A percentile compares a stretch with the other conserved stretches of the same genome.
Evolutionary conservation across 768 basidiomycete genomes (phyloP).

Genomic region (Tricholomella constricta): DNA sequence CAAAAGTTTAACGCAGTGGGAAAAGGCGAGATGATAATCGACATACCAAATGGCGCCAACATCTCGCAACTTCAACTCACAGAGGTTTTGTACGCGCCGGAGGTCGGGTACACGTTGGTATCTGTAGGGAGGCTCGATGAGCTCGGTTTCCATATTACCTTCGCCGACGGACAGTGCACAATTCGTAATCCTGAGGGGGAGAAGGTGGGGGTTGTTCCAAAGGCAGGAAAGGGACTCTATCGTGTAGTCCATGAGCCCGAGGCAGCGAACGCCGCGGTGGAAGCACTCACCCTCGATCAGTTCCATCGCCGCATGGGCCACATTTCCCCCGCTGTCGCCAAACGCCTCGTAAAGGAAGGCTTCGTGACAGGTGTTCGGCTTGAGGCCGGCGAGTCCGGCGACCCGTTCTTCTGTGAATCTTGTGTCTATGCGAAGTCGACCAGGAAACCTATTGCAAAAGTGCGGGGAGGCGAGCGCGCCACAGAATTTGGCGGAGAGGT

Average conservation of each 20-base stretch:
- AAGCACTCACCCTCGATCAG: conserved; percentile 25
- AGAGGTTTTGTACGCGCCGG: too few relatives aligned
- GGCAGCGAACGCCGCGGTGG: conserved; percentile 12
- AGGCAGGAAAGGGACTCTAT: conserved; percentile 27
- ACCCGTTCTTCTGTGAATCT: conserved; percentile 39
- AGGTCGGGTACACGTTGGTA: conserved; percentile 37
- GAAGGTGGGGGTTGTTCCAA: conserved; percentile 22
- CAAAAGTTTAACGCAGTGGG: conserved; percentile 31
- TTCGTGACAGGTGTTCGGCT: conserved; percentile 33
- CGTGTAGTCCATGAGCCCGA: conserved; percentile 24
- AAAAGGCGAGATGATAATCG: conserved; percentile 25
- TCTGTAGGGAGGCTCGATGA: too few relatives aligned
- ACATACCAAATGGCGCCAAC: too few relatives aligned
- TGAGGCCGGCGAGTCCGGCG: not conserved
- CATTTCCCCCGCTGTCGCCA: too few relatives aligned
- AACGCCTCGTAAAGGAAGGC: too few relatives aligned
- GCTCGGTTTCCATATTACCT: conserved; percentile 27
- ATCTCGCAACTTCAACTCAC: too few relatives aligned
- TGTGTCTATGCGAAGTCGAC: conserved; percentile 47
- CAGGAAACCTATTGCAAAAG: conserved; percentile 32
- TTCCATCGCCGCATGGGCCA: conserved; percentile 24
- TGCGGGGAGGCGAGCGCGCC: too few relatives aligned
- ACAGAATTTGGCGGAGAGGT: too few relatives aligned
- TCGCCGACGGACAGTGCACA: conserved; percentile 30
- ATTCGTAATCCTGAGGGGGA: conserved; percentile 21